Conservation (phyloP, 1,284 basidiomycete species). For the Heterobasidion annosum region DNA sequence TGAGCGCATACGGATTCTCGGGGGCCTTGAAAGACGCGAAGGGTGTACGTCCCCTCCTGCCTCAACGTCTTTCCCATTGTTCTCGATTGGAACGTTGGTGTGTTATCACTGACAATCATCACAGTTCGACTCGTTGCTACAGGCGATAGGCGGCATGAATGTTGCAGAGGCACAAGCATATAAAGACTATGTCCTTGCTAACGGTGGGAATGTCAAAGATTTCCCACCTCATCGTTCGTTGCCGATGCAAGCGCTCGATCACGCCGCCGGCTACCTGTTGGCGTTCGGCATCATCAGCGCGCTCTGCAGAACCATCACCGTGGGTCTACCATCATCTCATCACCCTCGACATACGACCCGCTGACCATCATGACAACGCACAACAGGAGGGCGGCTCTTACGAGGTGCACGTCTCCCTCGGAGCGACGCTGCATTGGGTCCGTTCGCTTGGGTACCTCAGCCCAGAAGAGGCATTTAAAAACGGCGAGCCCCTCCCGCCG, state of each 20-base stretch:
- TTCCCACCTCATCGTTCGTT: slow-evolving; percentile 33
- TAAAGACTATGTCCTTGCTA: slow-evolving; percentile 17
- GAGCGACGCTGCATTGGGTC: slow-evolving; percentile 47
- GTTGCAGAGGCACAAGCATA: slow-evolving; percentile 44
- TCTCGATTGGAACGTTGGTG: not conserved
- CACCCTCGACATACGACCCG: not conserved
- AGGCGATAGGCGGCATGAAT: slow-evolving; percentile 60
- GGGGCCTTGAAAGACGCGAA: slow-evolving; percentile 50
- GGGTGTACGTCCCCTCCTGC: slow-evolving; percentile 30
- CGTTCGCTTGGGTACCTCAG: slow-evolving; percentile 41
- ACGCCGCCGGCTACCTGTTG: slow-evolving; percentile 52
- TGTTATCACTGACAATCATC: not conserved
- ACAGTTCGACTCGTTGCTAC: slow-evolving; percentile 62
- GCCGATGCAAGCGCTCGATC: slow-evolving; percentile 58
- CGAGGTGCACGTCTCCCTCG: slow-evolving; percentile 52
- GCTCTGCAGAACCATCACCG: slow-evolving; percentile 41
- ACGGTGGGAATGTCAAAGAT: slow-evolving; percentile 8
- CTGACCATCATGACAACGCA: not conserved
- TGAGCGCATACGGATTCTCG: slow-evolving; percentile 52
- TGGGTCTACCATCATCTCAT: slow-evolving; percentile 16
- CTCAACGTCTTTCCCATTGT: not conserved
- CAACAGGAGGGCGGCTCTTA: slow-evolving; percentile 54
- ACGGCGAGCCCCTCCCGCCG: slow-evolving; percentile 26
- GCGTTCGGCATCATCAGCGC: slow-evolving; percentile 52
- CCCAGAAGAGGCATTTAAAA: slow-evolving; percentile 30